phyloP scores from a whole-genome alignment of 75 land plant species.

The Selaginella tamariscina region DNA sequence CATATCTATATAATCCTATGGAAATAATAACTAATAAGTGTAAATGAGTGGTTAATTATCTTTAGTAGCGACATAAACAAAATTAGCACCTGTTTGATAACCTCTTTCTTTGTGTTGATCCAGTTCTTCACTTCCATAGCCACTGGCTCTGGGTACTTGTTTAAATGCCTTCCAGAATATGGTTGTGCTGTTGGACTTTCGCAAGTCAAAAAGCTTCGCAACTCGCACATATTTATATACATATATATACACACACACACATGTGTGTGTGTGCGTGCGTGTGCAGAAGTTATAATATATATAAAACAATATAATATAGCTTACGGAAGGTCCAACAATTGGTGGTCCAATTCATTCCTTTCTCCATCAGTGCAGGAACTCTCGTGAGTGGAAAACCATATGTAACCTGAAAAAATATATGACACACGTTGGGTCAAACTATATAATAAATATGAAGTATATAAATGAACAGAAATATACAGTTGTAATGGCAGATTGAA shows the following conservation, averaged over 20 bases:
- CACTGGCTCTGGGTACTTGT: background rate
- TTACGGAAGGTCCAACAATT: background rate
- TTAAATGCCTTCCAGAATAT: background rate
- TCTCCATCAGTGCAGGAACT: background rate
- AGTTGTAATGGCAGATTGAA: too few species aligned
- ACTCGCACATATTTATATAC: too few species aligned
- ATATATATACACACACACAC: too few species aligned
- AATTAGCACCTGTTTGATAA: background rate
- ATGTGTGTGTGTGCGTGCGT: too few species aligned
- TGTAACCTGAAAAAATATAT: background rate
- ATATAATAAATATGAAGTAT: too few species aligned
- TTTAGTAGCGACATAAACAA: background rate
- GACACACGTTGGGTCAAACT: too few species aligned
- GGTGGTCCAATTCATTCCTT: background rate
- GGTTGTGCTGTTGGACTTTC: background rate
- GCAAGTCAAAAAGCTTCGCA: too few species aligned
- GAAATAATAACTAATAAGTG: too few species aligned
- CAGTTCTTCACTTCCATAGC: background rate
- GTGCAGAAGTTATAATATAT: background rate
- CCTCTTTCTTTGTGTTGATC: background rate
- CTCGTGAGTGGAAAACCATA: background rate
- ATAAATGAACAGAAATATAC: too few species aligned
- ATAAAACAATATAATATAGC: background rate
- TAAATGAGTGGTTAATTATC: too few species aligned
- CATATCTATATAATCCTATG: too few species aligned